Evolutionary conservation across 1,284 basidiomycete species (phyloP).

Genomic region (Cystobasidiaceae sp.): DNA sequence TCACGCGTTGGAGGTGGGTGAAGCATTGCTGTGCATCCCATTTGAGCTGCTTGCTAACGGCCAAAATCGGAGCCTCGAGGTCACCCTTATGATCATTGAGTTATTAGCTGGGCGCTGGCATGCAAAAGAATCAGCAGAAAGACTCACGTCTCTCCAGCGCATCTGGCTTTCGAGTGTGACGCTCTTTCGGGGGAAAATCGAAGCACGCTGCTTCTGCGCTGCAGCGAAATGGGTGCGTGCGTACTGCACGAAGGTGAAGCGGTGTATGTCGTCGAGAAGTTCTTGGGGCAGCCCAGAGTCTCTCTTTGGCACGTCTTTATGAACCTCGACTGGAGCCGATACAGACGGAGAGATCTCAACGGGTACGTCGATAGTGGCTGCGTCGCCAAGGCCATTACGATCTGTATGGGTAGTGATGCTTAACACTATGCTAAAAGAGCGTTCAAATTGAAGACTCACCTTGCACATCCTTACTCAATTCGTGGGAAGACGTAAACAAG

Average conservation of each 20-base stretch:
- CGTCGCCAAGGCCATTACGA: too few relatives aligned
- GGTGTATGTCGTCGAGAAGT: conserved; percentile 71
- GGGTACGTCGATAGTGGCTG: too few relatives aligned
- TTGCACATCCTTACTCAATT: too few relatives aligned
- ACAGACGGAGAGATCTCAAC: too few relatives aligned
- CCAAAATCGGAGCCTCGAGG: conserved; percentile 65
- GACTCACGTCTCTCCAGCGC: conserved; percentile 9
- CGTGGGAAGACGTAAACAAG: too few relatives aligned
- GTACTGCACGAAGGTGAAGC: conserved; percentile 75
- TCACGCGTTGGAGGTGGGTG: conserved; percentile 80
- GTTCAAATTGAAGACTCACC: too few relatives aligned
- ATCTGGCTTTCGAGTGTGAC: conserved; percentile 54
- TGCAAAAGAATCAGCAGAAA: neutral
- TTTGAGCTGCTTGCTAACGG: conserved; percentile 60
- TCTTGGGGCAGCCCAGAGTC: conserved; percentile 67
- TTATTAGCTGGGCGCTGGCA: neutral
- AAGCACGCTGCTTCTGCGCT: conserved; percentile 73
- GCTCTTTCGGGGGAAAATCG: conserved; percentile 51
- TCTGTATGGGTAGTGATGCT: too few relatives aligned
- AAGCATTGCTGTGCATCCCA: conserved; percentile 76
- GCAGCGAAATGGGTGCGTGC: conserved; percentile 76
- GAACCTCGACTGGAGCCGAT: too few relatives aligned
- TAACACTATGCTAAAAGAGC: too few relatives aligned
- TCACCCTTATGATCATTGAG: conserved; percentile 6
- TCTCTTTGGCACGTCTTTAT: too few relatives aligned